These are phyloP conservation scores for Phytophthora colocasiae DNA, from an alignment of 352 stramenopile species.

Conservation along the genomic window DNA sequence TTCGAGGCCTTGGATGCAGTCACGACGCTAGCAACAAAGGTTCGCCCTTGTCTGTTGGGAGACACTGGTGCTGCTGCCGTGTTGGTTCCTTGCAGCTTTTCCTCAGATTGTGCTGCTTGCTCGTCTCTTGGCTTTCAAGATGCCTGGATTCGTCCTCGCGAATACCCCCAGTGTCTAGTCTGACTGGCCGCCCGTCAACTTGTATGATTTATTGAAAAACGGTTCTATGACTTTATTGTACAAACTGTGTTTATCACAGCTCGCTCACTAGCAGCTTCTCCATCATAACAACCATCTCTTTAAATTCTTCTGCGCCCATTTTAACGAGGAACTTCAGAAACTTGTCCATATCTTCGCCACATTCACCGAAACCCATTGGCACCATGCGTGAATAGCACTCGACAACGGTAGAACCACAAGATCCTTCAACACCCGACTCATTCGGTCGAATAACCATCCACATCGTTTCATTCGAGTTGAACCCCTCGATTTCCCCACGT, in stretches of 20 bases:
- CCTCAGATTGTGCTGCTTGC: conserved; percentile 15
- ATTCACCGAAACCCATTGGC: background rate
- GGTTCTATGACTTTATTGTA: too few relatives aligned
- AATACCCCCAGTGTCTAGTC: conserved; percentile 20
- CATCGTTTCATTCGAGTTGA: background rate
- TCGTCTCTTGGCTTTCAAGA: conserved; percentile 6
- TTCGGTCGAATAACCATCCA: background rate
- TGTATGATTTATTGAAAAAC: too few relatives aligned
- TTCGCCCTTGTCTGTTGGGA: conserved; percentile 62
- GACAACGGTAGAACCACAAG: background rate
- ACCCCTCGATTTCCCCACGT: background rate
- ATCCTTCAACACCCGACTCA: background rate
- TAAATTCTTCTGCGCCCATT: background rate
- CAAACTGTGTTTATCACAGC: background rate
- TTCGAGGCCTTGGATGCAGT: conserved; percentile 32
- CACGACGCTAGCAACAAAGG: conserved; percentile 74
- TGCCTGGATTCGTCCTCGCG: conserved; percentile 27
- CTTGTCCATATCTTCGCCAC: background rate
- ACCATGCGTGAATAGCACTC: background rate
- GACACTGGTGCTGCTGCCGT: conserved; percentile 11
- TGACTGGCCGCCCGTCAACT: conserved; percentile 25
- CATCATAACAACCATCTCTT: background rate
- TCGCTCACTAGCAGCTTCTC: background rate
- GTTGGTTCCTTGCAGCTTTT: conserved; percentile 16
- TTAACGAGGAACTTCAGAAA: background rate